Evolutionary conservation across 306 rosid genomes (phyloP).

Genomic region (Elaeagnus macrophylla): DNA sequence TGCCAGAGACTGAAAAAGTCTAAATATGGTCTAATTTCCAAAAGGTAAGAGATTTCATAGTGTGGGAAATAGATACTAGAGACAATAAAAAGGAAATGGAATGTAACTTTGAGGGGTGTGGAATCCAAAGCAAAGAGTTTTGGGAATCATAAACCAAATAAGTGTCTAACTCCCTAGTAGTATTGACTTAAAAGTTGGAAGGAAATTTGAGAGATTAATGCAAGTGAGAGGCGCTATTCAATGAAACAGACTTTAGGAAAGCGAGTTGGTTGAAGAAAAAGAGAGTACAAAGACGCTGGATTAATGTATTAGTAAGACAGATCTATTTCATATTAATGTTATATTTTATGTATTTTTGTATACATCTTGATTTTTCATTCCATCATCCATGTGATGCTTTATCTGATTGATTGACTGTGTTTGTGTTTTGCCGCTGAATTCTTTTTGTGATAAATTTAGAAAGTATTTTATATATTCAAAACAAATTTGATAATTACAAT

Average conservation of each 20-base stretch:
- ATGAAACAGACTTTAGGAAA: slow-evolving; percentile 1
- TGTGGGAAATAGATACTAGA: slow-evolving; percentile 4
- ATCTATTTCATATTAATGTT: slow-evolving; percentile 14
- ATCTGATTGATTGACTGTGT: slow-evolving; percentile 25
- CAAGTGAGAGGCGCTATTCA: too few relatives aligned
- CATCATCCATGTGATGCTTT: slow-evolving; percentile 45
- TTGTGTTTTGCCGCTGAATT: too few relatives aligned
- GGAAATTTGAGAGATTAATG: slow-evolving; percentile 7
- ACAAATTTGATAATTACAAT: too few relatives aligned
- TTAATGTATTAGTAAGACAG: slow-evolving; percentile 39
- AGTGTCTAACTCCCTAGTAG: slow-evolving; percentile 17
- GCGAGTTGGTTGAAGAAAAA: slow-evolving; percentile 12
- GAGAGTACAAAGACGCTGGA: slow-evolving; percentile 29
- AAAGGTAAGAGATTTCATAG: slow-evolving; percentile 3
- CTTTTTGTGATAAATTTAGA: too few relatives aligned
- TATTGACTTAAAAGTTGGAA: slow-evolving; percentile 15
- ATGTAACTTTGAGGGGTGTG: slow-evolving; percentile 30
- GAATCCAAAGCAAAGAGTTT: slow-evolving; percentile 22
- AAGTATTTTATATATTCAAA: too few relatives aligned
- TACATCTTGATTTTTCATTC: too few relatives aligned
- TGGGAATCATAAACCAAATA: slow-evolving; percentile 15
- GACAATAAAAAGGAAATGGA: slow-evolving; percentile 40
- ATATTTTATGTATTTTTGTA: too few relatives aligned
- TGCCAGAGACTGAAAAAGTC: slow-evolving; percentile 12
- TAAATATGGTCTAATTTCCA: slow-evolving; percentile 9